Percentiles rank a stretch among this genome's conserved stretches.
These are phyloP conservation scores for Leishmania martiniquensis DNA, from an alignment of 208 protist genomes.

Conservation along the genomic window DNA sequence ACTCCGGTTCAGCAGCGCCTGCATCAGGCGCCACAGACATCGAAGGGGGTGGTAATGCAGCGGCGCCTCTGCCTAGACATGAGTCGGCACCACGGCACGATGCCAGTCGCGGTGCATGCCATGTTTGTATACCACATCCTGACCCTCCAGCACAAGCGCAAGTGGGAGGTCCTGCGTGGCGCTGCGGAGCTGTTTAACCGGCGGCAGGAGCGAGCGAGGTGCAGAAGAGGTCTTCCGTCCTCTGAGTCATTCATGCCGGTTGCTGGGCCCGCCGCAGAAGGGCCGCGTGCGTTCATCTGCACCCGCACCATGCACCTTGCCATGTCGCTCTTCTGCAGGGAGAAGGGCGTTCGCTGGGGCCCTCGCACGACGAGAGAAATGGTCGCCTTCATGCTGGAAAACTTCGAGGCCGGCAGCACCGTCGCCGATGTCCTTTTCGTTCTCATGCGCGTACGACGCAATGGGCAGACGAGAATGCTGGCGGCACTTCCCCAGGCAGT, in stretches of 20 bases:
- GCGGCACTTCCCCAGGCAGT: constrained; percentile 38
- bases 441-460: constrained; percentile 56
- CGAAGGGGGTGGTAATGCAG: constrained; percentile 75
- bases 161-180: constrained; percentile 77
- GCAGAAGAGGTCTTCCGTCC: neutral
- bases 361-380: constrained; percentile 66
- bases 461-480: constrained; percentile 49
- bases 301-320: constrained; percentile 68
- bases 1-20: constrained; percentile 38
- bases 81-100: constrained; percentile 30
- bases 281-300: constrained; percentile 27
- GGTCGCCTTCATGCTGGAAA: constrained; percentile 28
- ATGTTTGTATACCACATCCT: constrained; percentile 85
- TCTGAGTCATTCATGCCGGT: neutral
- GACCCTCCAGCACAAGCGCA: constrained; percentile 70
- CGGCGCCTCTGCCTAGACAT: constrained; percentile 58
- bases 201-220: neutral
- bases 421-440: constrained; percentile 57
- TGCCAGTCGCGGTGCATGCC: constrained; percentile 67
- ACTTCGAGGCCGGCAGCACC: constrained; percentile 13
- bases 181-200: constrained; percentile 25
- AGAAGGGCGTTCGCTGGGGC: constrained; percentile 79
- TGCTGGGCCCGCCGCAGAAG: constrained; percentile 6
- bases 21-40: constrained; percentile 35
- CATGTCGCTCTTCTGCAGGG: constrained; percentile 52